These are phyloP conservation scores for Beta macrorhiza DNA, from an alignment of 179 eudicot genomes.

Conservation along the genomic window DNA sequence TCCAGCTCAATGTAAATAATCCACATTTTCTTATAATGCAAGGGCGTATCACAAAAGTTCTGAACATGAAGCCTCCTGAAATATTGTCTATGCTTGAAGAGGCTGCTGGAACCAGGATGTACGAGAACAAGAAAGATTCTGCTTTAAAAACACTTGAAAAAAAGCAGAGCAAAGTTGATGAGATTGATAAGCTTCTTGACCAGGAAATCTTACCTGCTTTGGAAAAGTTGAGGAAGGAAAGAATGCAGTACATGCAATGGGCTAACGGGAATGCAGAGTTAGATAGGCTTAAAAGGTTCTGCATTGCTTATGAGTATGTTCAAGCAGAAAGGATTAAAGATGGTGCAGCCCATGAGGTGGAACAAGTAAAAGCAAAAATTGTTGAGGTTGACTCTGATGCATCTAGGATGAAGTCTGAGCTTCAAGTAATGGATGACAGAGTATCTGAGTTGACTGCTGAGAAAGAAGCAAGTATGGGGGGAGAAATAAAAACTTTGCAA, in stretches of 20 bases:
- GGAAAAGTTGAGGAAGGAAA: constrained; percentile 88
- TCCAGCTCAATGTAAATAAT: constrained; percentile 95
- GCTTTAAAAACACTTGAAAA: constrained; percentile 95
- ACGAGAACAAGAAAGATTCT: constrained; percentile 94
- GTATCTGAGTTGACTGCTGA: constrained; percentile 64
- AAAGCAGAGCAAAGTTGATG: constrained; percentile 93
- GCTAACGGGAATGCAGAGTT: constrained; percentile 88
- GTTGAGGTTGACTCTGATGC: constrained; percentile 50
- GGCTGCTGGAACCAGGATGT: constrained; percentile 99
- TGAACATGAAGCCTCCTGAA: constrained; percentile 99
- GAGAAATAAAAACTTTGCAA: constrained; percentile 70
- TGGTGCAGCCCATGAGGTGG: constrained; percentile 62
- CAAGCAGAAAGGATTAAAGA: constrained; percentile 82
- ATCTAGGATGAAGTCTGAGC: constrained; percentile 50
- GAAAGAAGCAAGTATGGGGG: constrained; percentile 90
- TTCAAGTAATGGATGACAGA: constrained; percentile 68
- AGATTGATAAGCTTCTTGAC: constrained; percentile 94
- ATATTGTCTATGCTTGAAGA: constrained; percentile 98
- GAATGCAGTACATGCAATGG: constrained; percentile 98
- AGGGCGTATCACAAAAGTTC: constrained; percentile 97
- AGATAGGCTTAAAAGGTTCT: constrained; percentile 83
- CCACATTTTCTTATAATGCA: constrained; percentile 99
- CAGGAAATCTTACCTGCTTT: constrained; percentile 94
- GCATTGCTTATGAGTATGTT: constrained; percentile 90
- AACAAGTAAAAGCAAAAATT: constrained; percentile 57